Evolutionary conservation across 2,329 filamentous ascomycete species (phyloP), one percentile per base, ranked within the genome.

Genomic region (Penicillium sp.): DNA sequence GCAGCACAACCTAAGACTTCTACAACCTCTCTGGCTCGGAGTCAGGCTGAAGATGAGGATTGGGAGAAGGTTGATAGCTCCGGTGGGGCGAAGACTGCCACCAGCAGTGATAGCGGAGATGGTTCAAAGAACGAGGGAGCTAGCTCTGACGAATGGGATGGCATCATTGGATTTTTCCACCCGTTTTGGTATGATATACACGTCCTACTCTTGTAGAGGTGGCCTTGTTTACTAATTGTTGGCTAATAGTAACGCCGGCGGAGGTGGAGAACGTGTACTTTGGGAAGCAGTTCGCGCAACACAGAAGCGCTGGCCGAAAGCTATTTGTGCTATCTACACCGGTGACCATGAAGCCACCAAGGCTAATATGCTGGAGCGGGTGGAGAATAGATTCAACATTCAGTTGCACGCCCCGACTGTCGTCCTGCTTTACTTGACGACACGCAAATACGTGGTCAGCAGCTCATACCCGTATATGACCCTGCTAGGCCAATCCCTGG

Each of bases 221-320:
- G 49, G 26, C 51, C 54, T 27, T 11, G 44, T 45, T 48, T 55
- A 39, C 59, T 66, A 35, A 66, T 52, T 37, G 43, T 61, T 50
- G 35, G 27, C 27, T 10, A 11, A 37, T 59, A 95, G 90, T 76
- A 98, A 99, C 79, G 95, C 95, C 50, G 95, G 95, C 54, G 95
- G 95, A 27, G 95, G 95, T 59, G 95, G 95, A 61, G 95, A 99
- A 77, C 84, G 95, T 73, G 95, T 99, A 44, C 85, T 99, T 26
- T 99, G 96, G 91, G 93, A 93, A 55, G 95, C 95, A 11, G 90
- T 99, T 59, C 86, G 91, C 58, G 91, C 93, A 42, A 97, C 91
- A 2, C 95, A 98, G 76, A 84, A 87, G 67, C 85, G 89, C 64
- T 97, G 91, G 87, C 95, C 93, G 2, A 89, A 88, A 58, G 91